Evolutionary conservation across 2,329 filamentous ascomycete genomes (phyloP).

Genomic region (Alternaria longipes): DNA sequence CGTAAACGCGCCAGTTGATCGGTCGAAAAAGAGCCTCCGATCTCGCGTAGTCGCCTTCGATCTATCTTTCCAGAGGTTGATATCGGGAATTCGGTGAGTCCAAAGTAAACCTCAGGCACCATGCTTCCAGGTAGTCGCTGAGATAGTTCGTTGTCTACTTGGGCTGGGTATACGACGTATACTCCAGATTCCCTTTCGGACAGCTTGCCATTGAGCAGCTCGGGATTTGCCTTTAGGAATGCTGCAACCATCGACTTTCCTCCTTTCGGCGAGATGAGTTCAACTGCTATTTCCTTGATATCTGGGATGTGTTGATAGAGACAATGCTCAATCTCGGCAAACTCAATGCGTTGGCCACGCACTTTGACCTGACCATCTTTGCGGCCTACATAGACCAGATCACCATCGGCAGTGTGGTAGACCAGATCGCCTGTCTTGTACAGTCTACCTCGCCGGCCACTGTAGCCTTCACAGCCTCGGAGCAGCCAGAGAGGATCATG

Average conservation of each 20-base stretch:
- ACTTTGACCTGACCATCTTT: slow-evolving; percentile 30
- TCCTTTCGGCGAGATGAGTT: too few relatives aligned
- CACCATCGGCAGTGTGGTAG: slow-evolving; percentile 13
- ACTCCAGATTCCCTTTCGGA: too few relatives aligned
- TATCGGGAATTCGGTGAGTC: slow-evolving; percentile 55
- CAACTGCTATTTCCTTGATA: too few relatives aligned
- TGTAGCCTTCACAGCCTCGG: background rate
- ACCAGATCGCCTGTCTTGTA: slow-evolving; percentile 13
- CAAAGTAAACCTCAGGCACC: slow-evolving; percentile 56
- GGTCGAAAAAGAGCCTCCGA: slow-evolving; percentile 12
- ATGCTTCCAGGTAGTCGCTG: slow-evolving; percentile 46
- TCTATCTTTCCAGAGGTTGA: slow-evolving; percentile 56
- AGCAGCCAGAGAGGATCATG: slow-evolving; percentile 22
- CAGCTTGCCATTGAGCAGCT: too few relatives aligned
- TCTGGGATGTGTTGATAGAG: too few relatives aligned
- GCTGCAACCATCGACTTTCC: too few relatives aligned
- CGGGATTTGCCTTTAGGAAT: too few relatives aligned
- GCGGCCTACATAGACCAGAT: slow-evolving; percentile 19
- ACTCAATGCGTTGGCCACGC: slow-evolving; percentile 25
- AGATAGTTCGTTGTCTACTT: background rate
- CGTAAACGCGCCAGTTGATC: too few relatives aligned
- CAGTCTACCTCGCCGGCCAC: background rate
- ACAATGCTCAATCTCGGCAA: slow-evolving; percentile 21
- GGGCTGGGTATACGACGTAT: too few relatives aligned
- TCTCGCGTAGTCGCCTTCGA: slow-evolving; percentile 28